These are phyloP conservation scores for Solidago caesia DNA, from an alignment of 129 eudicot species.

Conservation along the genomic window DNA sequence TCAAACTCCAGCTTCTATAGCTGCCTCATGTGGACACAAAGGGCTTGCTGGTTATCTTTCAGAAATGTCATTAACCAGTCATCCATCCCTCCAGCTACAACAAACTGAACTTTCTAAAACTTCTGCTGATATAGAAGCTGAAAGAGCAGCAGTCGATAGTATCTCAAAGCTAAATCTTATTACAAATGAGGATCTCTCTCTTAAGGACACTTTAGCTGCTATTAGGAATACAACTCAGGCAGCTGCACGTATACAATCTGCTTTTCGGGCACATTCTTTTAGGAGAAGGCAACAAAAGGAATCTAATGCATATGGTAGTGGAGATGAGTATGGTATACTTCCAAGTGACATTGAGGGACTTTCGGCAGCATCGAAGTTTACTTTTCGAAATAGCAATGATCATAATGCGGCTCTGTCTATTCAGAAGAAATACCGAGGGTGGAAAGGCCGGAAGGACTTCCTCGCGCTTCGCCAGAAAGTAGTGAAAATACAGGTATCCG, in stretches of 20 bases:
- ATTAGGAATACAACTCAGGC: constrained; percentile 87
- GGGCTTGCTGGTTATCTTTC: constrained; percentile 98
- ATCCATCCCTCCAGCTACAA: constrained; percentile 69
- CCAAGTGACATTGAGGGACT: constrained; percentile 60
- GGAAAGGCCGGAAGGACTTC: constrained; percentile 89
- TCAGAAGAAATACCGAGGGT: constrained; percentile 86
- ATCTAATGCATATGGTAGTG: constrained; percentile 22
- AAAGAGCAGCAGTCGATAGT: constrained; percentile 43
- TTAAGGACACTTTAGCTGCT: constrained; percentile 72
- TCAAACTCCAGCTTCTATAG: constrained; percentile 84
- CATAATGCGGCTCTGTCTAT: constrained; percentile 77
- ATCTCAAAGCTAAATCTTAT: constrained; percentile 37
- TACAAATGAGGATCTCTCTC: constrained; percentile 59
- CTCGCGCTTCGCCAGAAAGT: constrained; percentile 87
- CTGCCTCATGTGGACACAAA: constrained; percentile 65
- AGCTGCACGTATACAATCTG: constrained; percentile 96
- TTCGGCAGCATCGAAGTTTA: constrained; percentile 71
- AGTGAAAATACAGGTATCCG: constrained; percentile 88
- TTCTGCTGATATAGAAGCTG: constrained; percentile 63
- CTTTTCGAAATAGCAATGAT: constrained; percentile 54
- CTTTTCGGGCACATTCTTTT: constrained; percentile 95
- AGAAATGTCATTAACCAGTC: constrained; percentile 79
- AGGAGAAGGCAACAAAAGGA: constrained; percentile 69
- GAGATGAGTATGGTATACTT: constrained; percentile 50
- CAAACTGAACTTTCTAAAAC: constrained; percentile 65